Evolutionary conservation across 2,329 filamentous ascomycete species (phyloP).

Genomic region (Ceratocystis smalleyi): DNA sequence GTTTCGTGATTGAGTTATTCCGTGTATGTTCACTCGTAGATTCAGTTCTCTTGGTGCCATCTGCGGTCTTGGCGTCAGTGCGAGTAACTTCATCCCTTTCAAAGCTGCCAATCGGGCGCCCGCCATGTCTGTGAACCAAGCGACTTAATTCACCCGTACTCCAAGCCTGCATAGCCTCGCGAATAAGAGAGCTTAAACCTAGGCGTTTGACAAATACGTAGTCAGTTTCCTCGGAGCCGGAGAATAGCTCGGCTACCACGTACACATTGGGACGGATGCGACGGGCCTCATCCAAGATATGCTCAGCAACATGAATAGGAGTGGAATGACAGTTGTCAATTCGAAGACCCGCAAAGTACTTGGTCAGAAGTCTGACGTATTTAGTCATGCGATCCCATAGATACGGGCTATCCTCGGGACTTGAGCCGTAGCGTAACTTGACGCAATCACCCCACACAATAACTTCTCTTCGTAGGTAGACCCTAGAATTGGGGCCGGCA

Average conservation of each 20-base stretch:
- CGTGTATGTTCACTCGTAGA: neutral
- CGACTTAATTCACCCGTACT: constrained; percentile 83
- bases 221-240: constrained; percentile 87
- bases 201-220: constrained; percentile 90
- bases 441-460: constrained; percentile 99
- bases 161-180: constrained; percentile 98
- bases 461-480: constrained; percentile 90
- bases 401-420: constrained; percentile 74
- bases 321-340: constrained; percentile 99
- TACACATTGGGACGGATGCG: constrained; percentile 75
- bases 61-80: constrained; percentile 29
- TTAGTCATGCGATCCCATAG: constrained; percentile 92
- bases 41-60: neutral
- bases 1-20: constrained; percentile 24
- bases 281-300: constrained; percentile 87
- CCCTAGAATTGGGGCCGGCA: constrained; percentile 71
- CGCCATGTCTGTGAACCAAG: constrained; percentile 83
- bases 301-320: constrained; percentile 82
- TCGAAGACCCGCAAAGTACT: constrained; percentile 85
- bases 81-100: constrained; percentile 75
- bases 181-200: constrained; percentile 78
- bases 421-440: constrained; percentile 76
- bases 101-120: constrained; percentile 90
- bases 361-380: constrained; percentile 83
- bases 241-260: constrained; percentile 89